These are phyloP conservation scores for Tolypocladium cylindrosporum DNA, from an alignment of 2,329 filamentous ascomycete genomes.

Conservation along the genomic window DNA sequence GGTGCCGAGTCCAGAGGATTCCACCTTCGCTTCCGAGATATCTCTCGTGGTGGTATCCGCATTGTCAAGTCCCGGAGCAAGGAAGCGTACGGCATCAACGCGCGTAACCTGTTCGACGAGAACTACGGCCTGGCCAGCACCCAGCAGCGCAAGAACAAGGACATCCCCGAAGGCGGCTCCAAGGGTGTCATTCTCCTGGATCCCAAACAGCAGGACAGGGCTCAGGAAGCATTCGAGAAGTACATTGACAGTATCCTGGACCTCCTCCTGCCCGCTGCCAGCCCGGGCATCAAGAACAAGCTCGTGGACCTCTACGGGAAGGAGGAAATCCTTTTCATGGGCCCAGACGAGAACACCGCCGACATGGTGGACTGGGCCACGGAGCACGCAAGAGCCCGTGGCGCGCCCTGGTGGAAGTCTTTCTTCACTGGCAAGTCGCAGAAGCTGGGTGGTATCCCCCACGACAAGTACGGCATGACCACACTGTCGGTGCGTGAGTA, in stretches of 20 bases:
- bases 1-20: conserved; percentile 95
- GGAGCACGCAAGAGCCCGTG: conserved; percentile 75
- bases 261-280: conserved; percentile 77
- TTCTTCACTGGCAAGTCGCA: conserved; percentile 99
- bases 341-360: conserved; percentile 96
- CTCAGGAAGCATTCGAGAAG: conserved; percentile 90
- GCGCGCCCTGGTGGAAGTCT: conserved; percentile 98
- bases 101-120: conserved; percentile 92
- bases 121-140: conserved; percentile 98
- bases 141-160: conserved; percentile 99
- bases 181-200: conserved; percentile 97
- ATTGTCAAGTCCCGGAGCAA: conserved; percentile 97
- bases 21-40: conserved; percentile 94
- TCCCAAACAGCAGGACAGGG: conserved; percentile 87
- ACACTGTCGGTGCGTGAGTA: conserved; percentile 94
- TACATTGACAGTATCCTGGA: conserved; percentile 99
- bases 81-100: conserved; percentile 94
- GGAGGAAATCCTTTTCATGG: conserved; percentile 96
- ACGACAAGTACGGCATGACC: conserved; percentile 96
- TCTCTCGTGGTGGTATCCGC: conserved; percentile 91
- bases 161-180: conserved; percentile 94
- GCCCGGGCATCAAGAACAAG: conserved; percentile 96
- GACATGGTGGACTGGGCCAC: conserved; percentile 99
- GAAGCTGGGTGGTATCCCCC: conserved; percentile 89
- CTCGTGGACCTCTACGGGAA: conserved; percentile 93